Evolutionary conservation across 2,329 filamentous ascomycete genomes (phyloP).

Genomic region (Davidsoniella eucalypti): DNA sequence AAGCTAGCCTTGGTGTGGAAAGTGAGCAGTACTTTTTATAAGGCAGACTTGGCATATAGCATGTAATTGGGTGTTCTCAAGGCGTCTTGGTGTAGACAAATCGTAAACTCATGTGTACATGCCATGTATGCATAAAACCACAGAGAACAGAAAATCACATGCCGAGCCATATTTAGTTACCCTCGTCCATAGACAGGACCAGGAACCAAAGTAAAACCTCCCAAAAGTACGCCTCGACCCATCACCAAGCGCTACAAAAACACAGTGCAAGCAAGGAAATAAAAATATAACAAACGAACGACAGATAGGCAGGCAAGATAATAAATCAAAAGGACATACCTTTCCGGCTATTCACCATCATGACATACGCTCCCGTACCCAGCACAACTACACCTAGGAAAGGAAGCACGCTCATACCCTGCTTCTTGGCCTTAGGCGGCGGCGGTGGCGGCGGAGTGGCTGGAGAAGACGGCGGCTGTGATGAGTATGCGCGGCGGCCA

Average conservation of each 20-base stretch:
- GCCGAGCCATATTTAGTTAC: not conserved
- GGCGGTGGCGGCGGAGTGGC: not conserved
- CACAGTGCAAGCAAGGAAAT: not conserved
- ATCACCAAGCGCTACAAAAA: not conserved
- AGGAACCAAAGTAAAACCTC: no score
- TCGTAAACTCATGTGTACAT: no score
- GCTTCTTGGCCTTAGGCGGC: slow-evolving; percentile 1
- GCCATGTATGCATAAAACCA: no score
- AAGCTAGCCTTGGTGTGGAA: no score
- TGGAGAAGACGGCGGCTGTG: no score
- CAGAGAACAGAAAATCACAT: no score
- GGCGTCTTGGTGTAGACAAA: no score
- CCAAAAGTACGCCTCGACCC: not conserved
- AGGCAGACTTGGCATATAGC: no score
- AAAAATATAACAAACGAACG: not conserved
- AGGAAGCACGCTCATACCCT: slow-evolving; percentile 11
- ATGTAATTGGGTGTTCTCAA: no score
- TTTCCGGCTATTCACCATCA: slow-evolving; percentile 32
- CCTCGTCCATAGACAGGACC: no score
- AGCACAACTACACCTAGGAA: slow-evolving; percentile 9
- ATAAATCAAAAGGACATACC: slow-evolving; percentile 21
- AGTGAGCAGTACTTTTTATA: no score
- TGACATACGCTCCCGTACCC: slow-evolving; percentile 27
- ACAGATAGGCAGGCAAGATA: not conserved
- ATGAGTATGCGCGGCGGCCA: slow-evolving; percentile 12